A percentile compares a stretch with the other conserved stretches of the same genome.
phyloP scores from a whole-genome alignment of 306 rosid genomes.

The Cicer bijugum region DNA sequence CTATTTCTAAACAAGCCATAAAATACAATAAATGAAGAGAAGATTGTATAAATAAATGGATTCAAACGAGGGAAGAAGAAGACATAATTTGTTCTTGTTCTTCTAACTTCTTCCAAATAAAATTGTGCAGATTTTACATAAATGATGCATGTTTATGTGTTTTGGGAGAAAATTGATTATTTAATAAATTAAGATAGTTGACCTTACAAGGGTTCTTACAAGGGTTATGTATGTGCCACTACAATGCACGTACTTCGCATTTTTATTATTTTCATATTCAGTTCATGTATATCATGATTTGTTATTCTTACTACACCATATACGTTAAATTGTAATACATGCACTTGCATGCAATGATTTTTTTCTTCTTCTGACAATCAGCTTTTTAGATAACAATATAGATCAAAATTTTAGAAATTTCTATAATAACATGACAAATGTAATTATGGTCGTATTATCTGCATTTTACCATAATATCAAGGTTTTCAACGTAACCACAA shows the following conservation, averaged over 20 bases:
- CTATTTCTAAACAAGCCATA: conserved; percentile 41
- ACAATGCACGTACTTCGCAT: conserved; percentile 34
- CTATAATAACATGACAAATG: too few relatives aligned
- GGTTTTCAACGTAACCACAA: too few relatives aligned
- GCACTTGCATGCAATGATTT: neutral
- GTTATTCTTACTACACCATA: neutral
- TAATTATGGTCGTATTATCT: too few relatives aligned
- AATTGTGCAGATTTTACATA: conserved; percentile 25
- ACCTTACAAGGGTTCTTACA: too few relatives aligned
- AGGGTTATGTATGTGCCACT: conserved; percentile 26
- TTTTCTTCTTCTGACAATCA: too few relatives aligned
- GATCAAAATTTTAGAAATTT: too few relatives aligned
- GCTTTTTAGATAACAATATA: too few relatives aligned
- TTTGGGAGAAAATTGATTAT: conserved; percentile 38
- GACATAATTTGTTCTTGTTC: neutral
- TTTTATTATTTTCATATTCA: conserved; percentile 27
- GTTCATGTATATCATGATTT: conserved; percentile 1
- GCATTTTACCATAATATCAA: too few relatives aligned
- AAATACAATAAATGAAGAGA: too few relatives aligned
- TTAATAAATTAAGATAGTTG: too few relatives aligned
- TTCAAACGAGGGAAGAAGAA: neutral
- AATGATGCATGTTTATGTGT: conserved; percentile 32
- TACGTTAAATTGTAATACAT: neutral
- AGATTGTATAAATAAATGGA: too few relatives aligned
- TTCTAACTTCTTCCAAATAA: conserved; percentile 41